Conservation (phyloP, 2,329 filamentous ascomycete genomes). For the Clarireedia homoeocarpa region DNA sequence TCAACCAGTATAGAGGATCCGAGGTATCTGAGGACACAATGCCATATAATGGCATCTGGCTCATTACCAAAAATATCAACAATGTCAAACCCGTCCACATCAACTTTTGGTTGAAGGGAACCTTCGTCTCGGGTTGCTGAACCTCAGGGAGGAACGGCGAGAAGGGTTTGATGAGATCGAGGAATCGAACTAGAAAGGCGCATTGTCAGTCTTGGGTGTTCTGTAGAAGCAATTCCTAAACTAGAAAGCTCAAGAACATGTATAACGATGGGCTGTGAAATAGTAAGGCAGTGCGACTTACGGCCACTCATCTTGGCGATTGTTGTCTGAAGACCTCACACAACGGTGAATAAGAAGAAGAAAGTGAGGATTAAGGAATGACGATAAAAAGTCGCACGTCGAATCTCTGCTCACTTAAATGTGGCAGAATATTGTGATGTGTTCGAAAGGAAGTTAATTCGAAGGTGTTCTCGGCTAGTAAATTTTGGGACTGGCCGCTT, state of each 20-base stretch:
- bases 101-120: constrained; percentile 97
- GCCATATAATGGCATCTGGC: constrained; percentile 98
- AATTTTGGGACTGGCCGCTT: constrained; percentile 12
- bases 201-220: constrained; percentile 19
- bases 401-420: constrained; percentile 17
- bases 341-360: constrained; percentile 29
- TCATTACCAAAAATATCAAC: constrained; percentile 99
- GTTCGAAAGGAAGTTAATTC: constrained; percentile 12
- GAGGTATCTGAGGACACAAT: constrained; percentile 98
- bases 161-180: constrained; percentile 99
- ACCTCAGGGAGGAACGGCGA: constrained; percentile 99
- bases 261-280: constrained; percentile 3
- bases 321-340: constrained; percentile 29
- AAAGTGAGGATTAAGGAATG: constrained; percentile 22
- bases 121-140: constrained; percentile 95
- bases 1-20: constrained; percentile 97
- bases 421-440: constrained; percentile 25
- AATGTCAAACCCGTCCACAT: constrained; percentile 94
- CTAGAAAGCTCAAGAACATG: neutral
- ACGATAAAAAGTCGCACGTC: constrained; percentile 20
- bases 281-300: constrained; percentile 25
- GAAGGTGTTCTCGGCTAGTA: constrained; percentile 16
- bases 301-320: constrained; percentile 36
- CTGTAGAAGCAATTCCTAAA: constrained; percentile 13
- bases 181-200: constrained; percentile 72